Evolutionary conservation across 2,329 filamentous ascomycete genomes (phyloP).

Genomic region (Aspergillus niger): DNA sequence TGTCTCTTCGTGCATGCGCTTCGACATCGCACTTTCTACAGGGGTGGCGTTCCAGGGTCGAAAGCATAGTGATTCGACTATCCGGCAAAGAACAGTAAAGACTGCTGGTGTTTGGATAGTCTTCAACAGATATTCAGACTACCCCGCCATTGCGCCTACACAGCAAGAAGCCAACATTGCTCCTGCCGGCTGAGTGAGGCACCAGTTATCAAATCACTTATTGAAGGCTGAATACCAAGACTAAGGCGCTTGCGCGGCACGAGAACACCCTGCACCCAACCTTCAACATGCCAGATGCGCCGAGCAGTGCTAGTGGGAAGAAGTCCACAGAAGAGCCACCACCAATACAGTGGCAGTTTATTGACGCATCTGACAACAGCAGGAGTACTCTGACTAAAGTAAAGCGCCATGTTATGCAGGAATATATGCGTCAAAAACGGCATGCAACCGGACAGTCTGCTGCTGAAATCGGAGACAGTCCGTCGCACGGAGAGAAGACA

Average conservation of each 20-base stretch:
- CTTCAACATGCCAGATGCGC: conserved; percentile 21
- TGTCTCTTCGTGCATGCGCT: not conserved
- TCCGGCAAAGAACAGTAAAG: too few species aligned
- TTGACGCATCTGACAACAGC: conserved; percentile 41
- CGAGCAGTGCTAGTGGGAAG: conserved; percentile 6
- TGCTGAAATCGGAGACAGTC: not conserved
- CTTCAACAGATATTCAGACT: too few species aligned
- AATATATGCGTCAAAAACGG: conserved; percentile 43
- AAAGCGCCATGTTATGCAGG: conserved; percentile 49
- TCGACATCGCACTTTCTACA: not conserved
- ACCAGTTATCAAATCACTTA: not conserved
- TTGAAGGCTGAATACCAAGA: not conserved
- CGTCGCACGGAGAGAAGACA: conserved; percentile 16
- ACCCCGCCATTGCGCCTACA: too few species aligned
- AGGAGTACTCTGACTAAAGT: conserved; percentile 42
- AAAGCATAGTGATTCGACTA: not conserved
- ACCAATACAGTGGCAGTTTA: conserved; percentile 42
- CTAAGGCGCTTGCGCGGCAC: not conserved
- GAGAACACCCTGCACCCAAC: not conserved
- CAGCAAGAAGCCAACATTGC: too few species aligned
- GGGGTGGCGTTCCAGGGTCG: too few species aligned
- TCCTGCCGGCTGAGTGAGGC: too few species aligned
- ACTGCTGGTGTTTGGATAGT: too few species aligned
- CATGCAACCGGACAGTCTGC: conserved; percentile 21
- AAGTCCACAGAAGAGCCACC: conserved; percentile 12